phyloP scores from a whole-genome alignment of 805 yeast species.

The Yamadazyma olivae region DNA sequence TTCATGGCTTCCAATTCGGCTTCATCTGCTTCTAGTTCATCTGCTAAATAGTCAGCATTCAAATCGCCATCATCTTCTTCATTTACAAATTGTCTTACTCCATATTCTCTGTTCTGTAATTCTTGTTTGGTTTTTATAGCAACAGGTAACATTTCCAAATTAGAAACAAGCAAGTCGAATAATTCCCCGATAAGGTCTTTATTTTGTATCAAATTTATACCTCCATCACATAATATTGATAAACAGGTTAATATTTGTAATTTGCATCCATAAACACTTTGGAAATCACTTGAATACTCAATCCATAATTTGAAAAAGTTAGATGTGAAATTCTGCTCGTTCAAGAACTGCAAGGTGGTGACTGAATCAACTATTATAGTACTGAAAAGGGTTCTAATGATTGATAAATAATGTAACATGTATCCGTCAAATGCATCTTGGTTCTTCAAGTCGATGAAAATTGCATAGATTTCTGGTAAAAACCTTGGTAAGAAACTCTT shows the following conservation, averaged over 20 bases:
- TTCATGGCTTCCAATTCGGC: constrained; percentile 81
- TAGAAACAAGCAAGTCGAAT: constrained; percentile 37
- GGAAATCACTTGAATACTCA: constrained; percentile 42
- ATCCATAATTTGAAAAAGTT: constrained; percentile 48
- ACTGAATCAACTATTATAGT: constrained; percentile 37
- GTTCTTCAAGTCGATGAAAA: constrained; percentile 31
- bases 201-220: constrained; percentile 26
- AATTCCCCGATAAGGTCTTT: constrained; percentile 33
- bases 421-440: constrained; percentile 42
- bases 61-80: constrained; percentile 27
- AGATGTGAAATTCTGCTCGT: constrained; percentile 34
- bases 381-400: constrained; percentile 43
- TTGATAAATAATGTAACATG: constrained; percentile 41
- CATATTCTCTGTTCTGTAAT: constrained; percentile 38
- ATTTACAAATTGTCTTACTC: constrained; percentile 23
- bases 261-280: constrained; percentile 55
- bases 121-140: constrained; percentile 48
- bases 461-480: constrained; percentile 33
- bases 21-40: constrained; percentile 54
- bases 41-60: constrained; percentile 27
- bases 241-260: constrained; percentile 48
- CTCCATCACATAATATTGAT: constrained; percentile 32
- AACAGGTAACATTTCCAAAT: constrained; percentile 43
- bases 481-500: constrained; percentile 30
- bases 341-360: constrained; percentile 32